These are phyloP conservation scores for Leucocoprinus leucothites DNA, from an alignment of 768 basidiomycete genomes.

Conservation along the genomic window DNA sequence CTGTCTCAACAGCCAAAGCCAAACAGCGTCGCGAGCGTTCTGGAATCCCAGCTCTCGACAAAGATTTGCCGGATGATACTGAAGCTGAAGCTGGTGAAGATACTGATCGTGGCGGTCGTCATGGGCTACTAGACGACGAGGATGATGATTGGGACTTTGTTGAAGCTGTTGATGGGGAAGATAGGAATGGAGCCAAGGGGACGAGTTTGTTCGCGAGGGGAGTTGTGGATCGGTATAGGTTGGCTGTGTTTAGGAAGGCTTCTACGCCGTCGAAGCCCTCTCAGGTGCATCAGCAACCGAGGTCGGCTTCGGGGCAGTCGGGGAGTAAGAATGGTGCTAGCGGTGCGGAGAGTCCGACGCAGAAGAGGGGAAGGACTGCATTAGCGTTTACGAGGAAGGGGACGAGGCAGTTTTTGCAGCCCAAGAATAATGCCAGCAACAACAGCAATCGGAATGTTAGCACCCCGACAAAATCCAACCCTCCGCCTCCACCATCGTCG, in stretches of 20 bases:
- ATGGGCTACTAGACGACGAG: constrained; percentile 43
- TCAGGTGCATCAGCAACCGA: constrained; percentile 24
- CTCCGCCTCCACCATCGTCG: constrained; percentile 48
- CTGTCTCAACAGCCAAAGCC: constrained; percentile 21
- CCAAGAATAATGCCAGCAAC: constrained; percentile 34
- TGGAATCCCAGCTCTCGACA: constrained; percentile 77
- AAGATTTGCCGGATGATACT: constrained; percentile 43
- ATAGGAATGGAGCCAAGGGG: constrained; percentile 76
- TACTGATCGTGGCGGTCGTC: no score
- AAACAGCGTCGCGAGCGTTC: constrained; percentile 72
- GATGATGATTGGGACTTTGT: constrained; percentile 94
- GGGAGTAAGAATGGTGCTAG: constrained; percentile 34
- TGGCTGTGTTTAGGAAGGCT: constrained; percentile 85
- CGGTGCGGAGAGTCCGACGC: constrained; percentile 46
- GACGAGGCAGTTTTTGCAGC: constrained; percentile 68
- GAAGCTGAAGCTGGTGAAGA: constrained; percentile 47
- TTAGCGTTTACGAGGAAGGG: constrained; percentile 72
- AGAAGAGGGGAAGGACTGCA: constrained; percentile 65
- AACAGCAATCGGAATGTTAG: background rate
- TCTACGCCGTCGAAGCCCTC: constrained; percentile 49
- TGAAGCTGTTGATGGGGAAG: constrained; percentile 77
- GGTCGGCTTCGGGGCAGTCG: constrained; percentile 59
- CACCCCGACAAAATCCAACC: background rate
- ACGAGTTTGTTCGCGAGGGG: constrained; percentile 87
- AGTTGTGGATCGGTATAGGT: constrained; percentile 82